Evolutionary conservation across 1,139 yeast genomes (phyloP).

Genomic region (Torulaspora globosa): DNA sequence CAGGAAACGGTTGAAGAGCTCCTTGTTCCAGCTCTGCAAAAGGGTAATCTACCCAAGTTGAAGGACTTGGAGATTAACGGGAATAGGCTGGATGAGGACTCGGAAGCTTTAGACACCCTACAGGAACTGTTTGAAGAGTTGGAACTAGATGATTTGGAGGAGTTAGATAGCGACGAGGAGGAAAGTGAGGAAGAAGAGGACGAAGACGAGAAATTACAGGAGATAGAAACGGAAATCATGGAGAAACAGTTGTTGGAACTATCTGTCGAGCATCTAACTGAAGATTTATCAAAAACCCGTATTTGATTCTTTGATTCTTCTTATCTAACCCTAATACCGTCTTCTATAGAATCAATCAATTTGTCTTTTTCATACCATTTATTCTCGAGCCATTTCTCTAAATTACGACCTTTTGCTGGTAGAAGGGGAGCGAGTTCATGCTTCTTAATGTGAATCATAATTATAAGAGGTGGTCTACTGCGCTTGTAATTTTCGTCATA

Average conservation of each 20-base stretch:
- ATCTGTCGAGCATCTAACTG: slow-evolving; percentile 55
- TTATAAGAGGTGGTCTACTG: slow-evolving; percentile 40
- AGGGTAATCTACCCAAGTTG: slow-evolving; percentile 56
- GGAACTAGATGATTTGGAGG: slow-evolving; percentile 90
- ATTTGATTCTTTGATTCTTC: slow-evolving; percentile 26
- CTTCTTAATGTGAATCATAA: slow-evolving; percentile 49
- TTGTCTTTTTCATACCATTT: slow-evolving; percentile 69
- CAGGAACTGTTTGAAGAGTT: slow-evolving; percentile 64
- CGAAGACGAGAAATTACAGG: slow-evolving; percentile 49
- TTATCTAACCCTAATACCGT: slow-evolving; percentile 32
- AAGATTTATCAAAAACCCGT: slow-evolving; percentile 52
- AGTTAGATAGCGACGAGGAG: slow-evolving; percentile 79
- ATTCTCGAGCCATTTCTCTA: slow-evolving; percentile 70
- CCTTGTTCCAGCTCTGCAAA: slow-evolving; percentile 51
- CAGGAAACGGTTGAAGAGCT: slow-evolving; percentile 50
- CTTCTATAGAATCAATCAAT: slow-evolving; percentile 39
- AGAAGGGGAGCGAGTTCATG: slow-evolving; percentile 45
- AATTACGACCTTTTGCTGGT: slow-evolving; percentile 48
- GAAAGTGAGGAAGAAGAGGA: slow-evolving; percentile 67
- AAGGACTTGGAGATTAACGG: slow-evolving; percentile 80
- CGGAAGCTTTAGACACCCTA: slow-evolving; percentile 53
- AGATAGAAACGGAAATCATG: slow-evolving; percentile 52
- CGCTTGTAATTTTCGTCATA: slow-evolving; percentile 5
- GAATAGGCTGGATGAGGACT: slow-evolving; percentile 80
- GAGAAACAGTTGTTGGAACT: slow-evolving; percentile 54